Conservation (phyloP, 192 early-diverging fungal genomes). For the Coemansia sp. region DNA sequence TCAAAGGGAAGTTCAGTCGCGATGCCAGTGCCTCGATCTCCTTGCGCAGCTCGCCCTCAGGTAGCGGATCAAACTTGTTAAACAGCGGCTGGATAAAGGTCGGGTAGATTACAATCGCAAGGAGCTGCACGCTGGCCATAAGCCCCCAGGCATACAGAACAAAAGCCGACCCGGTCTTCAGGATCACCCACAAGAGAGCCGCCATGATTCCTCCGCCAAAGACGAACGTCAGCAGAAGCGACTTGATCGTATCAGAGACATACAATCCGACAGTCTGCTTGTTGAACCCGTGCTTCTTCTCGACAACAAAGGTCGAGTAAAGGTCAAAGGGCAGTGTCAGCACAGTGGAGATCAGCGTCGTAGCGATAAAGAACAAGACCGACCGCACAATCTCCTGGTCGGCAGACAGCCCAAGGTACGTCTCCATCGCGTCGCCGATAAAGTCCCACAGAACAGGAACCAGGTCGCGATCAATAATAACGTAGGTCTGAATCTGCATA, state of each 20-base stretch:
- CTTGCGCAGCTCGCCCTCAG: conserved; percentile 73
- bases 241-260: conserved; percentile 77
- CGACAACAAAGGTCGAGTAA: conserved; percentile 94
- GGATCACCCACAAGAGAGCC: conserved; percentile 78
- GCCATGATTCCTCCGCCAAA: conserved; percentile 80
- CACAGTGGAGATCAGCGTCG: conserved; percentile 58
- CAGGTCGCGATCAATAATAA: conserved; percentile 66
- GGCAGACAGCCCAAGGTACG: conserved; percentile 54
- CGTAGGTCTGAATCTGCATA: conserved; percentile 63
- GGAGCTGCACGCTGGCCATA: conserved; percentile 71
- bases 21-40: conserved; percentile 81
- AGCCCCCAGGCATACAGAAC: conserved; percentile 91
- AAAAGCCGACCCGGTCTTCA: conserved; percentile 77
- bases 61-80: conserved; percentile 89
- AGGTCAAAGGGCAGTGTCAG: conserved; percentile 76
- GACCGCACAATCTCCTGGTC: conserved; percentile 85
- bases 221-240: conserved; percentile 59
- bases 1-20: conserved; percentile 84
- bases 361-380: conserved; percentile 67
- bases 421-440: conserved; percentile 55
- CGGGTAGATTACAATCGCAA: conserved; percentile 81
- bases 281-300: conserved; percentile 94
- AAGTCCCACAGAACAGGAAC: conserved; percentile 72
- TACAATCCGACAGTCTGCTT: conserved; percentile 83
- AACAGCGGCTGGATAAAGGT: conserved; percentile 97